Base-by-base conservation (phyloP, 495 filamentous ascomycete genomes). In the Hypoxylon lienhwacheense region DNA sequence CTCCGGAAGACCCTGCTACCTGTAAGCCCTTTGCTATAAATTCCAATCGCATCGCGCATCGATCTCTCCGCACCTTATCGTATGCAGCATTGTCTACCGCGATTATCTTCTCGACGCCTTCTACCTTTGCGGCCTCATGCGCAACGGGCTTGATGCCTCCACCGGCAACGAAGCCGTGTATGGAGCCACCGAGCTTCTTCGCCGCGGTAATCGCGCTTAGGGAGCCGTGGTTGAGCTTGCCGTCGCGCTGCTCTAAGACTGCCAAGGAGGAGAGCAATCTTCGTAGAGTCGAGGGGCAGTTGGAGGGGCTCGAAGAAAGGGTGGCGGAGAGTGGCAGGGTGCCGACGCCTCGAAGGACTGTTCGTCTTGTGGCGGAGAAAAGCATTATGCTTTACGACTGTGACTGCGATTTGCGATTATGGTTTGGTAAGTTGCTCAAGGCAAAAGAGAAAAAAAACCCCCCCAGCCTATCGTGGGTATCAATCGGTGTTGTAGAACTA, bases 121-220 rank as follows among this genome's bases (percentile, higher is more conserved):
- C 81, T 25, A 92, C 86, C 74, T 95, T 95, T 31, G 89, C 89
- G 11, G 86, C 91, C 77, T 96, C 84, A 35, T 85, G 86, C 32
- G 91, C 95, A 7, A 92, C 88, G 2, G 76, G 70, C 70, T 90
- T 90, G 48, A 88, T 81, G 60, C 81, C 85, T 55, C 79, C 79
- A n/a, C 95, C 92, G 22, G 93, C 93, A 31, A 97, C 70, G 61
- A 98, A 91, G 7, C 76, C 93, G 47, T 90, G 91, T 36, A 97
- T 77, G 0, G 87, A 76, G 0, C 90, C 91, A 35, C 93, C 91
- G 3, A 97, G 76, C 67, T 89, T 91, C 68, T 84, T 78, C 15
- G 90, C 95, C 3, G 95, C 93, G 3, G 86, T 90, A 37, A 98
- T 79, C 31, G 91, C 88, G 55, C 89, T 86, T 10, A 97, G 77